Conservation (phyloP, 139 green algal species). For the Klebsormidium nitens region DNA sequence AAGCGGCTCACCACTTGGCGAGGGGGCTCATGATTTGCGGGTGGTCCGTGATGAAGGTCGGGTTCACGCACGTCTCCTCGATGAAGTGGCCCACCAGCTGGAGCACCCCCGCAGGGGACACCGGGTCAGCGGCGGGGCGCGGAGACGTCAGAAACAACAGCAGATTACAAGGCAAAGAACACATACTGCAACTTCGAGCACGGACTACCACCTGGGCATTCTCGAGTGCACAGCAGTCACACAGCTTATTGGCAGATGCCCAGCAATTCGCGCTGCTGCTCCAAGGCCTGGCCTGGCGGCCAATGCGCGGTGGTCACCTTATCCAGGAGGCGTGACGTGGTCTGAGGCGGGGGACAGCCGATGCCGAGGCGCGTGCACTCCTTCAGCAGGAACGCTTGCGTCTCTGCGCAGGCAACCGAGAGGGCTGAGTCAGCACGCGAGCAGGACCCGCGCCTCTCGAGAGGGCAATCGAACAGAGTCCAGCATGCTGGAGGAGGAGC, state of each 20-base stretch:
- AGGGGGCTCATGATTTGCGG: constrained; percentile 97
- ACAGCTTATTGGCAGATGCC: too few relatives aligned
- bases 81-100: constrained; percentile 95
- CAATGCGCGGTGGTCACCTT: constrained; percentile 49
- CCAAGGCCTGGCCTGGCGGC: neutral
- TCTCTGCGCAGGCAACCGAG: too few relatives aligned
- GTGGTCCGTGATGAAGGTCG: constrained; percentile 98
- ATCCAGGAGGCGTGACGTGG: constrained; percentile 90
- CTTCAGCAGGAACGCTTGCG: constrained; percentile 17
- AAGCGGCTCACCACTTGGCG: constrained; percentile 92
- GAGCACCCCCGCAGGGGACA: neutral
- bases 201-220: too few relatives aligned
- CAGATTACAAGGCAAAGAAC: too few relatives aligned
- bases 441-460: too few relatives aligned
- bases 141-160: too few relatives aligned
- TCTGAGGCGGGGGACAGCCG: constrained; percentile 75
- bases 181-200: too few relatives aligned
- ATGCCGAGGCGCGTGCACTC: constrained; percentile 59
- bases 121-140: too few relatives aligned
- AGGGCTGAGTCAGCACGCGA: too few relatives aligned
- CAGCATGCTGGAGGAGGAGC: too few relatives aligned
- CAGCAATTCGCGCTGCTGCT: neutral
- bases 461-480: too few relatives aligned
- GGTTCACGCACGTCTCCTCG: constrained; percentile 88
- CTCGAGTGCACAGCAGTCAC: too few relatives aligned